Base-by-base conservation (phyloP, 306 rosid genomes). In the Prosopis cineraria region DNA sequence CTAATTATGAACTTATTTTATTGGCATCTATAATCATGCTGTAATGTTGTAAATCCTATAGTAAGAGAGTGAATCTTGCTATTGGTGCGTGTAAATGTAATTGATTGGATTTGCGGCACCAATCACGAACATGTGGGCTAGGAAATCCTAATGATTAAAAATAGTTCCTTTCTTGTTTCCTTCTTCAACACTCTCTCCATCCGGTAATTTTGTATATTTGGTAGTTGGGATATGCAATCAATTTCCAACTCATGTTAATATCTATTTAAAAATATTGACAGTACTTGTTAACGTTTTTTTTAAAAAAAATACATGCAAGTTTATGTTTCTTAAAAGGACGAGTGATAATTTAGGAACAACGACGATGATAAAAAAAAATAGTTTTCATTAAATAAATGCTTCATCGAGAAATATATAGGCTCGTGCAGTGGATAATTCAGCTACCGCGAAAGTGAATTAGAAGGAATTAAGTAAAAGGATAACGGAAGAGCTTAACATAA, bases 81-180 rank as follows among this genome's bases (percentile, higher is more conserved):
- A 16, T 62, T 69, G 64, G 74, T 60, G 78, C 83, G 53, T 74
- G 72, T n/a, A n/a, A n/a, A n/a, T 1, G 29, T 29, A 24, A 62
- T 62, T 33, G 77, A 69, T 83, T 68, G 68, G 66, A 76, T 76
- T 70, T 48, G 63, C 64, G 70, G 55, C 79, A 63, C 69, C 39
- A 81, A 59, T 76, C 68, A 40, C 62, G 39, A 72, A 33, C 65
- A 34, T 41, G 33, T 70, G 56, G 58, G 43, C 55, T 68, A 62
- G 62, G 12, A 63, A 59, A 59, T 13, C 67, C 59, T 53, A 65
- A 65, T 55, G 12, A 66, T 66, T 56, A 82, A 43, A 22, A 43
- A 27, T 36, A 33, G 31, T 64, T 25, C 33, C 50, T 52, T 65
- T 40, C 77, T 43, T 16, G 44, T 30, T 24, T 71, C 55, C 36